phyloP scores from a whole-genome alignment of 805 yeast genomes.

The Metschnikowia orientalis region DNA sequence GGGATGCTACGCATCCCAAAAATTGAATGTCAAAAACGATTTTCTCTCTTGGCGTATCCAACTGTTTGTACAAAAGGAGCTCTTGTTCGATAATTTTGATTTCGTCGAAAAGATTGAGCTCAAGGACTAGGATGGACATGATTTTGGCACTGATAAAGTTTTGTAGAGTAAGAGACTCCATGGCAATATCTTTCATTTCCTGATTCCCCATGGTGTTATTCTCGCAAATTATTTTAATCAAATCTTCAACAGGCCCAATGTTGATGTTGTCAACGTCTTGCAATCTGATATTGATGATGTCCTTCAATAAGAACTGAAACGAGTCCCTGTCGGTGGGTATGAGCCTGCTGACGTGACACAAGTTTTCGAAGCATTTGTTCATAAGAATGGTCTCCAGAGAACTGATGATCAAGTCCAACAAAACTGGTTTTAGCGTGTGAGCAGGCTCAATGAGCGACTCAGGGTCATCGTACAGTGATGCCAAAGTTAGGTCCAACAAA shows the following conservation, averaged over 20 bases:
- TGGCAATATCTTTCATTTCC: constrained; percentile 6
- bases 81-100: constrained; percentile 25
- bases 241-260: constrained; percentile 15
- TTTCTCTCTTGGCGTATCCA: constrained; percentile 8
- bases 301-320: constrained; percentile 8
- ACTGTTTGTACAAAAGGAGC: constrained; percentile 26
- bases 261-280: constrained; percentile 19
- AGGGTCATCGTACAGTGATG: constrained; percentile 2
- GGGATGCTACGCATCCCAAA: constrained; percentile 46
- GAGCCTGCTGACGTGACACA: constrained; percentile 10
- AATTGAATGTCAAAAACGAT: constrained; percentile 38
- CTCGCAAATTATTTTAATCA: constrained; percentile 11
- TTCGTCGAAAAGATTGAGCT: constrained; percentile 17
- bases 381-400: constrained; percentile 12
- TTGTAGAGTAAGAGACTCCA: constrained; percentile 16
- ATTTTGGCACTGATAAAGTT: constrained; percentile 27
- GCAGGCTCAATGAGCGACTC: constrained; percentile 3
- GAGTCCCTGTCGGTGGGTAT: constrained; percentile 9
- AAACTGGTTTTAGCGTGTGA: constrained; percentile 3
- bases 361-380: constrained; percentile 9
- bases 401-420: constrained; percentile 9
- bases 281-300: constrained; percentile 17
- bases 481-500: constrained; percentile 15
- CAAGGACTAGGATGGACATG: constrained; percentile 18
- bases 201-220: constrained; percentile 7